Conservation (phyloP, 805 yeast species). For the Komagataella populi region DNA sequence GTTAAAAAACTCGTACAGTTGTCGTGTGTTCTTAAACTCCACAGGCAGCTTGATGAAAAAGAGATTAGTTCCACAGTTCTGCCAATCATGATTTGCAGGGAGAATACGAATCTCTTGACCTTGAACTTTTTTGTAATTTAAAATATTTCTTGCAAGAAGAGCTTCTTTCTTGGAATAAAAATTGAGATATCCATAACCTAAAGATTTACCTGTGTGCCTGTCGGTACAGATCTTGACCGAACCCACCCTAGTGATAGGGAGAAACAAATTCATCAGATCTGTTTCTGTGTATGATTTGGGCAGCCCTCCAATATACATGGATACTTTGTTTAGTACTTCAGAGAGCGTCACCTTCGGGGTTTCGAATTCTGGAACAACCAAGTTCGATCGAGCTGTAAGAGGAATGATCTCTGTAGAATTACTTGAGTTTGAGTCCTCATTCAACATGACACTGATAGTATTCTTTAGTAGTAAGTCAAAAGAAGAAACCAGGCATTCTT, state of each 20-base stretch:
- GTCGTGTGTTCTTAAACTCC: constrained; percentile 14
- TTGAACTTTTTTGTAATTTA: constrained; percentile 31
- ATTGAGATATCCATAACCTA: constrained; percentile 68
- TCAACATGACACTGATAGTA: not conserved
- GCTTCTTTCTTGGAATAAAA: constrained; percentile 39
- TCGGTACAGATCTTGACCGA: constrained; percentile 51
- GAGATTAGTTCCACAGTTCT: constrained; percentile 33
- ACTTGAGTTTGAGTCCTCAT: not conserved
- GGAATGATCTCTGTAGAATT: not conserved
- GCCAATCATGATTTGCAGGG: constrained; percentile 30
- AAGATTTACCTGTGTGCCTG: constrained; percentile 35
- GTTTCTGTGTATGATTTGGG: not conserved
- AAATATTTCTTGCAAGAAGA: constrained; percentile 36
- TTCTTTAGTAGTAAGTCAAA: not conserved
- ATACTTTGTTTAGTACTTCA: not conserved
- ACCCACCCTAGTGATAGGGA: constrained; percentile 13
- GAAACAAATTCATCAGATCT: not conserved
- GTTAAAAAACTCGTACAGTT: constrained; percentile 15
- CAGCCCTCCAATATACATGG: not conserved
- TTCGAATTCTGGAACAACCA: not conserved
- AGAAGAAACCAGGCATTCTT: not conserved
- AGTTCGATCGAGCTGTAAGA: not conserved
- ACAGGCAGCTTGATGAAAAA: constrained; percentile 32
- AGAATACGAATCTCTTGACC: constrained; percentile 37
- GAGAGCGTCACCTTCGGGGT: not conserved